Percentiles rank a stretch among this genome's conserved stretches.
Evolutionary conservation across 2,329 filamentous ascomycete species (phyloP).

Genomic region (Geosmithia morbida): DNA sequence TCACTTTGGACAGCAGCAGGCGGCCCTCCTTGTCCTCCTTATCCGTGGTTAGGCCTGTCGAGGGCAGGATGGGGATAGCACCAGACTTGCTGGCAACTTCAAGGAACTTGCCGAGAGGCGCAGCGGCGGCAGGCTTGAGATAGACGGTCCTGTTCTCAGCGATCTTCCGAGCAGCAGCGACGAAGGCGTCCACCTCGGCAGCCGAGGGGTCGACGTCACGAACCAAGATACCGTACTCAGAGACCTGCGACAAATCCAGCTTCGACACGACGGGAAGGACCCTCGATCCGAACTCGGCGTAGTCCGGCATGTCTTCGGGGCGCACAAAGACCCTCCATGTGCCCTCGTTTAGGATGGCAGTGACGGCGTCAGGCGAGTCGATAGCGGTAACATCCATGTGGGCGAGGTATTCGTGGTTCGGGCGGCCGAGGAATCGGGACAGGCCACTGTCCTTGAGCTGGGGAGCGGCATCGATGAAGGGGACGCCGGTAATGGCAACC

Average conservation of each 20-base stretch:
- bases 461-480: conserved; percentile 40
- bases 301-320: conserved; percentile 48
- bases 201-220: conserved; percentile 32
- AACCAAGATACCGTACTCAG: conserved; percentile 35
- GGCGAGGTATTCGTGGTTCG: conserved; percentile 40
- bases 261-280: conserved; percentile 37
- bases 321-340: conserved; percentile 74
- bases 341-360: conserved; percentile 72
- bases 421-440: conserved; percentile 29
- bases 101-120: conserved; percentile 30
- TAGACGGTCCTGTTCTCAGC: conserved; percentile 33
- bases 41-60: conserved; percentile 53
- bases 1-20: conserved; percentile 48
- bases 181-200: conserved; percentile 25
- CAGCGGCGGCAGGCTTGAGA: conserved; percentile 32
- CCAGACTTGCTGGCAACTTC: conserved; percentile 31
- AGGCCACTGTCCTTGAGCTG: conserved; percentile 28
- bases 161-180: conserved; percentile 25
- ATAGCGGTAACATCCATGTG: conserved; percentile 68
- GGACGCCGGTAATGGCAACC: conserved; percentile 41
- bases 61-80: conserved; percentile 62
- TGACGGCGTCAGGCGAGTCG: conserved; percentile 54
- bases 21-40: conserved; percentile 38
- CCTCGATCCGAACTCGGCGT: conserved; percentile 39
- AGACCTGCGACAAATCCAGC: conserved; percentile 27